Percentiles rank a stretch among this genome's conserved stretches.
Conservation (phyloP, 176 grass and related monocot species). For the Melocanna baccifera region DNA sequence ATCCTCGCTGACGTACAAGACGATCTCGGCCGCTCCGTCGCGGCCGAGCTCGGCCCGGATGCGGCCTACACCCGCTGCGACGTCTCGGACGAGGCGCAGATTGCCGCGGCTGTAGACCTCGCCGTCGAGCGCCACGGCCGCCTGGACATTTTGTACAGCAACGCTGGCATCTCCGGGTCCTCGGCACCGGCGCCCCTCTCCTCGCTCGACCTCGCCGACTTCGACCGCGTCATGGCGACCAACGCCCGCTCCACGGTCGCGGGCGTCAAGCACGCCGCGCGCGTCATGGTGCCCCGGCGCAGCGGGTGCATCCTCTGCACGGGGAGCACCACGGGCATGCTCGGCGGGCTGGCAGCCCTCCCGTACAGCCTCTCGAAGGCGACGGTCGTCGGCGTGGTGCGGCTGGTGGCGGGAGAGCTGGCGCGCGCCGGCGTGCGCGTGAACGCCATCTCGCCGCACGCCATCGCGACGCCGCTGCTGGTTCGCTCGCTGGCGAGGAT, state of each 20-base stretch:
- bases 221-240: constrained; percentile 66
- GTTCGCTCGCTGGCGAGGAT: constrained; percentile 9
- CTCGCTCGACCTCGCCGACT: constrained; percentile 56
- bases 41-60: constrained; percentile 33
- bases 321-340: constrained; percentile 45
- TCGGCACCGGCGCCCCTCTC: constrained; percentile 11
- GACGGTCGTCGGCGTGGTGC: constrained; percentile 13
- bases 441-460: constrained; percentile 46
- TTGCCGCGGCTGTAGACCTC: constrained; percentile 30
- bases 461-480: constrained; percentile 44
- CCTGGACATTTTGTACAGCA: constrained; percentile 49
- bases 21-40: constrained; percentile 29
- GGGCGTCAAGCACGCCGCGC: constrained; percentile 72
- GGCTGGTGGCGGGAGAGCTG: constrained; percentile 26
- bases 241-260: constrained; percentile 59
- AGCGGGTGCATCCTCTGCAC: constrained; percentile 73
- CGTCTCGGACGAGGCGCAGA: constrained; percentile 38
- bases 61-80: constrained; percentile 37
- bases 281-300: constrained; percentile 57
- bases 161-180: constrained; percentile 28
- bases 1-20: constrained; percentile 48
- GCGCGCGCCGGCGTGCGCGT: constrained; percentile 40
- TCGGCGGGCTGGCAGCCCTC: constrained; percentile 29
- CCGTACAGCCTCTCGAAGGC: constrained; percentile 49
- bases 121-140: constrained; percentile 33